Evolutionary conservation across 2,329 filamentous ascomycete genomes (phyloP).

Genomic region (Xylariaceae sp.): DNA sequence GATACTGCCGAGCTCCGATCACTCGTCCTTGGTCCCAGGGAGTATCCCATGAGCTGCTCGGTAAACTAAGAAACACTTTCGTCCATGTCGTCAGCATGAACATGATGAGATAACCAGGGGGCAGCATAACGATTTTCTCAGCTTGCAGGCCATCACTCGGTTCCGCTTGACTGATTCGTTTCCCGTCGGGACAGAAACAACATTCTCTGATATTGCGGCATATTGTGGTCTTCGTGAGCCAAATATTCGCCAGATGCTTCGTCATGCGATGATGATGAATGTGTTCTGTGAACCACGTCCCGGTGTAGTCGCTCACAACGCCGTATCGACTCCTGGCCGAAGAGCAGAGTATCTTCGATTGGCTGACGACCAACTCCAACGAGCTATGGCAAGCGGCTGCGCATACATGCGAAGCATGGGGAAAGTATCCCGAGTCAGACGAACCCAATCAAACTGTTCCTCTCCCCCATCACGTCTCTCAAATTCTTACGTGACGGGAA

Average conservation of each 20-base stretch:
- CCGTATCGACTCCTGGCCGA: constrained; percentile 13
- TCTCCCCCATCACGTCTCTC: no score
- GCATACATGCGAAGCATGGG: constrained; percentile 5
- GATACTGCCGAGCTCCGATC: constrained; percentile 16
- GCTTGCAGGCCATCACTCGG: constrained; percentile 10
- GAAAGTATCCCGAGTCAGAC: neutral
- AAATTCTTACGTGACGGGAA: no score
- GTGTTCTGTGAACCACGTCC: constrained; percentile 26
- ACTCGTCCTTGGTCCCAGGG: constrained; percentile 18
- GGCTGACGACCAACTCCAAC: constrained; percentile 9
- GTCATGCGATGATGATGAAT: constrained; percentile 26
- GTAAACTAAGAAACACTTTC: neutral
- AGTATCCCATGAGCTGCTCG: constrained; percentile 15
- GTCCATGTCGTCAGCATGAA: neutral
- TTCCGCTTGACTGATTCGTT: constrained; percentile 13
- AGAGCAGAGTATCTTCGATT: constrained; percentile 11
- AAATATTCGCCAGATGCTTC: constrained; percentile 25
- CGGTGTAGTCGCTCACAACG: constrained; percentile 26
- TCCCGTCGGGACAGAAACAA: constrained; percentile 13
- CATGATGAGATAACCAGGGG: no score
- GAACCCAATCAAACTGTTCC: neutral
- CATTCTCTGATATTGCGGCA: constrained; percentile 13
- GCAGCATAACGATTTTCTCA: constrained; percentile 7
- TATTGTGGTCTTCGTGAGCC: constrained; percentile 6
- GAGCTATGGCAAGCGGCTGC: constrained; percentile 21